Conservation (phyloP, 2,329 filamentous ascomycete genomes). For the Penicillium sp. region DNA sequence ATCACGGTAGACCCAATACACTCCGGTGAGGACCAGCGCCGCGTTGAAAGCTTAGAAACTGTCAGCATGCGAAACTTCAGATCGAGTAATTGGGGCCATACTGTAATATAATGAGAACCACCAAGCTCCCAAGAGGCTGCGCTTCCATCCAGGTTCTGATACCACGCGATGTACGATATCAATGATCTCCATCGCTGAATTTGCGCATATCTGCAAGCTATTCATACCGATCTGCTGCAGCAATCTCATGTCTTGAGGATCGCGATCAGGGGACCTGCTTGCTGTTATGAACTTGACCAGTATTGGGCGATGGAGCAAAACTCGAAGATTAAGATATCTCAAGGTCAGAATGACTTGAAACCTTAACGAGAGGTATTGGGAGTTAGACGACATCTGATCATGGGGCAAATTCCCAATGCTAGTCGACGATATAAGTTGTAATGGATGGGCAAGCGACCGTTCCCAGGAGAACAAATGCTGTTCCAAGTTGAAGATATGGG, state of each 20-base stretch:
- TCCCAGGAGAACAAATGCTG: conserved; percentile 19
- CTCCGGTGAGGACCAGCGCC: conserved; percentile 27
- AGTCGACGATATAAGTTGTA: conserved; percentile 5
- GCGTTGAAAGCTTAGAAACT: conserved; percentile 30
- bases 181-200: conserved; percentile 33
- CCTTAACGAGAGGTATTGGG: conserved; percentile 20
- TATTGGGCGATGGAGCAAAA: conserved; percentile 44
- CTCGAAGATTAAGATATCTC: conserved; percentile 43
- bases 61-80: neutral
- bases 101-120: conserved; percentile 37
- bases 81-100: conserved; percentile 4
- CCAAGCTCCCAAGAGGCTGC: conserved; percentile 32
- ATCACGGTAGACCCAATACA: conserved; percentile 24
- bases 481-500: conserved; percentile 34
- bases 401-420: neutral
- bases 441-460: conserved; percentile 10
- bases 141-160: conserved; percentile 15
- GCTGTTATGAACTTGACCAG: conserved; percentile 40
- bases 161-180: conserved; percentile 23
- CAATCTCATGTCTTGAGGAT: conserved; percentile 20
- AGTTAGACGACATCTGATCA: neutral
- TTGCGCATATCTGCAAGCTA: conserved; percentile 33
- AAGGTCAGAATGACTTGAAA: conserved; percentile 46
- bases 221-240: conserved; percentile 34
- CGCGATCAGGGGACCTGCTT: conserved; percentile 2